Evolutionary conservation across 257 asterid species (phyloP).

Genomic region (Perilla frutescens): DNA sequence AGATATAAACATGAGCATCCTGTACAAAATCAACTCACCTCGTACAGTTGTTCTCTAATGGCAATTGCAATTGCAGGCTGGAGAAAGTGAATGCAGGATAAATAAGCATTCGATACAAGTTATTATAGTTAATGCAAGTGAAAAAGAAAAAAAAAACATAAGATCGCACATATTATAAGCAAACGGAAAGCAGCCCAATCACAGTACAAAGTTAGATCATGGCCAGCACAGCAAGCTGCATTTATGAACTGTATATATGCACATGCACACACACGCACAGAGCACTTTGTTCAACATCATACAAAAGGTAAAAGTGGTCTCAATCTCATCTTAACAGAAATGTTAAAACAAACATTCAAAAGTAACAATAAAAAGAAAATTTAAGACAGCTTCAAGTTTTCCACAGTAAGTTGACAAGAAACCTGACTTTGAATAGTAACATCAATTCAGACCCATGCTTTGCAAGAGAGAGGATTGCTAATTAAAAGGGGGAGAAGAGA

Average conservation of each 20-base stretch:
- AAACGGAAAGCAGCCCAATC: background rate
- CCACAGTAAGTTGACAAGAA: no score
- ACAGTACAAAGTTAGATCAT: no score
- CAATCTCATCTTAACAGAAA: slow-evolving; percentile 2
- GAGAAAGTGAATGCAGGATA: slow-evolving; percentile 38
- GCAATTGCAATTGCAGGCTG: slow-evolving; percentile 98
- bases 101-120: slow-evolving; percentile 13
- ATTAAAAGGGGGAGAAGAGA: background rate
- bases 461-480: slow-evolving; percentile 14
- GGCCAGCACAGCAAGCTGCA: slow-evolving; percentile 3
- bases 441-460: background rate
- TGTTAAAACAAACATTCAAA: background rate
- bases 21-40: slow-evolving; percentile 59
- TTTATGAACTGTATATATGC: background rate
- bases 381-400: no score
- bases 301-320: background rate
- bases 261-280: background rate
- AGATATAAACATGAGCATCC: slow-evolving; percentile 21
- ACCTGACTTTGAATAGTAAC: no score
- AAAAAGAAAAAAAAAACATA: background rate
- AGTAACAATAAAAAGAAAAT: no score
- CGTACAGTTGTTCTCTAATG: slow-evolving; percentile 91
- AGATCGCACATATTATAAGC: background rate
- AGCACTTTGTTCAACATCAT: background rate
- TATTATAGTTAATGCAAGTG: slow-evolving; percentile 25